These are phyloP conservation scores for Gastrolobium bilobum DNA, from an alignment of 306 rosid species.

Conservation along the genomic window DNA sequence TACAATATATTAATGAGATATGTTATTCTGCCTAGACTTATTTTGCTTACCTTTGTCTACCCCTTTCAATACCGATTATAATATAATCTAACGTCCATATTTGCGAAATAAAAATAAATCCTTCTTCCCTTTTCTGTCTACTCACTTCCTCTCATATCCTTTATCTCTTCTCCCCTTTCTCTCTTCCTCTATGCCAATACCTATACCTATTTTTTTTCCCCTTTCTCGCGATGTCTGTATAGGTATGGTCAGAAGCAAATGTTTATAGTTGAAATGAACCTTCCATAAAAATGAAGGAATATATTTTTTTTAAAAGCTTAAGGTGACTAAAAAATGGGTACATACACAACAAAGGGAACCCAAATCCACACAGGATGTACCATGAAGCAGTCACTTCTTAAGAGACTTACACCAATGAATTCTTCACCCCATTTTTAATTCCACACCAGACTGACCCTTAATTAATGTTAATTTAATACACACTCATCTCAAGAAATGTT, in stretches of 20 bases:
- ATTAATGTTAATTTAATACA: not conserved
- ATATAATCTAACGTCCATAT: no score
- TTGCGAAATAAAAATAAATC: no score
- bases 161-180: no score
- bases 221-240: no score
- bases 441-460: not conserved
- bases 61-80: no score
- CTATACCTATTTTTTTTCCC: no score
- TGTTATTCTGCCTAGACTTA: no score
- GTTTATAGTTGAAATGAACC: not conserved
- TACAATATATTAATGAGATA: no score
- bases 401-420: not conserved
- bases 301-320: conserved; percentile 33
- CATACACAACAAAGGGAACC: conserved; percentile 23
- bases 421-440: not conserved
- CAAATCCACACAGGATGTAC: conserved; percentile 10
- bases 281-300: conserved; percentile 19
- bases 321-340: not conserved
- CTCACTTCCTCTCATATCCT: no score
- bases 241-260: conserved; percentile 32
- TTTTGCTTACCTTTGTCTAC: no score
- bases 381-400: conserved; percentile 7
- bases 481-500: not conserved
- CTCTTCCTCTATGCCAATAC: no score
- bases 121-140: no score